Evolutionary conservation across 2,329 filamentous ascomycete species (phyloP), one percentile per base, ranked within the genome.

Genomic region (Calonectria crousiana): DNA sequence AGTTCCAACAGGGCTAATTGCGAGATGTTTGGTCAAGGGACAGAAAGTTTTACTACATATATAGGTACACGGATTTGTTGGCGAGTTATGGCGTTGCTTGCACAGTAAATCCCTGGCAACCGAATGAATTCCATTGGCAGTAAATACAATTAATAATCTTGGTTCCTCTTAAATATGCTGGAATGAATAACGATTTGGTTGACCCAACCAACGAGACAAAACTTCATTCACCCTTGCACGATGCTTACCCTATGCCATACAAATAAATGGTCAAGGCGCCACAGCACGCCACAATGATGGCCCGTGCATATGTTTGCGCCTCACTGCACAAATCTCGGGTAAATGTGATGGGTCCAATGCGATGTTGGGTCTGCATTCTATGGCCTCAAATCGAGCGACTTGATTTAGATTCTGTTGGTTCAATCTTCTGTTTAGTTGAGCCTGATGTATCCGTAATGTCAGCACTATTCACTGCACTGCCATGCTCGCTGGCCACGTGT

Each of bases 11-110:
- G 18, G 1, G 18, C 3, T n/a, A 8, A 44, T 16, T 10, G 20
- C 3, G 18, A 44, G 1, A 44, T 44, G 18, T 20, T 14, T 6
- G 0, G 5, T 41, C 5, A 1, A 1, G 38, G 8, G 38, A 20
- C 16, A 1, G 4, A 16, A 18, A 18, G 5, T 18, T 41, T 20
- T 18, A 8, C 6, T 8, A 6, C 16, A 18, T 20, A 18, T n/a
- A n/a, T n/a, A n/a, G n/a, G n/a, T n/a, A 6, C 6, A 8, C 18
- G 18, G 6, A 18, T 41, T 4, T 13, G 1, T 41, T 6, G 11
- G 20, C 16, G 20, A 18, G 5, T 6, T 6, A 4, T 6, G 16
- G 6, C 0, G 3, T 41, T 8, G 38, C 0, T 2, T 16, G 3
- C 38, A 41, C 16, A 41, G n/a, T 3, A n/a, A 2, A n/a, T n/a